These are phyloP conservation scores for Eucalyptus regnans DNA, from an alignment of 345 rosid species.

Conservation along the genomic window DNA sequence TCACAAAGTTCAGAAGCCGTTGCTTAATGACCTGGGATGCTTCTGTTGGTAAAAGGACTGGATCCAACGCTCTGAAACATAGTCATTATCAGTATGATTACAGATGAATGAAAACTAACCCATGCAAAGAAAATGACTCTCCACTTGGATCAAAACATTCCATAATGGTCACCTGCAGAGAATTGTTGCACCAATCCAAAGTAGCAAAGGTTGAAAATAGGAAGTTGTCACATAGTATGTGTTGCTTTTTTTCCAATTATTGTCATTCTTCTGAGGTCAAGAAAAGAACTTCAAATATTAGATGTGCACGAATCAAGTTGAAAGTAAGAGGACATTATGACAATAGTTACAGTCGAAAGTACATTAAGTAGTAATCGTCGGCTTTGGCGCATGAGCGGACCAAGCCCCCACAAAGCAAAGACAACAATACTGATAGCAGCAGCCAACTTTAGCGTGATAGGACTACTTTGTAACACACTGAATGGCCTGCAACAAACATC, in stretches of 20 bases:
- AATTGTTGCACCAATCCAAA: conserved; percentile 73
- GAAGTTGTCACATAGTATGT: conserved; percentile 43
- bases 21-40: conserved; percentile 76
- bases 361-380: conserved; percentile 48
- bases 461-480: conserved; percentile 34
- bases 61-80: conserved; percentile 64
- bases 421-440: conserved; percentile 59
- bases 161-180: conserved; percentile 55
- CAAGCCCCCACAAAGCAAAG: conserved; percentile 81
- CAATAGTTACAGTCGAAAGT: background rate
- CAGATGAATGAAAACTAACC: background rate
- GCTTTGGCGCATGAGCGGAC: conserved; percentile 48
- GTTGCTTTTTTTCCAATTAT: conserved; percentile 54
- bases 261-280: conserved; percentile 38
- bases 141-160: background rate
- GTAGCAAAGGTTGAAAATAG: conserved; percentile 70
- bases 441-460: conserved; percentile 35
- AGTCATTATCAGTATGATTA: background rate
- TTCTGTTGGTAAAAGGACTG: conserved; percentile 60
- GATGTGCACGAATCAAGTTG: background rate
- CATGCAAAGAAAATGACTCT: background rate
- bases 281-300: background rate
- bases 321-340: background rate
- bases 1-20: conserved; percentile 61
- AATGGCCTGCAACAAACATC: conserved; percentile 32